Base-by-base conservation (phyloP, 2,329 filamentous ascomycete species). In the Hypoxylon sp. region DNA sequence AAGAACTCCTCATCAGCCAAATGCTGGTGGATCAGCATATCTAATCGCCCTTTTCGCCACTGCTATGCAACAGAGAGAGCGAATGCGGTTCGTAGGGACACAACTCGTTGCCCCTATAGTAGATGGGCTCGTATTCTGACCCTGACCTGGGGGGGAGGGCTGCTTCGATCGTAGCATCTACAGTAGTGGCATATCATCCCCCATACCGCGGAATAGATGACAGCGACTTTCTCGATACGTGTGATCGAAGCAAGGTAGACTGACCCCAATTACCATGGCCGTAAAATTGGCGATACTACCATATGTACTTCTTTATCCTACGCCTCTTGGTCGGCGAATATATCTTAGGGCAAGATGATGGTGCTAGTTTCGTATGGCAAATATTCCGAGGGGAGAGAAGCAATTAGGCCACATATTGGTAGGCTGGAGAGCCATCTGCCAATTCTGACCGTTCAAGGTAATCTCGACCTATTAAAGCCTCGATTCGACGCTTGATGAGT, bases 401-500 rank as follows among this genome's bases (percentile, higher is more conserved):
- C 6, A 13, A 38, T 64, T 81, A 94, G 25, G 92, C 92, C 38
- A 94, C 79, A 73, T 94, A 94, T 68, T 86, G 84, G 78, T 94
- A 94, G 10, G 86, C 85, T 34, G 91, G 87, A 5, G 87, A 79
- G 30, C 85, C 85, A n/a, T 93, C 92, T 13, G 91, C 85, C 3
- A 85, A 84, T 13, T 94, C 92, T n/a, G 92, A 85, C 11, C 92
- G 87, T 80, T 94, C 92, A 19, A 95, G 82, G 72, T 94, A 95
- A 76, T 95, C 92, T 67, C 91, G 85, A 66, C 89, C 87, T 55
- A 95, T 92, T 53, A 95, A 82, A 69, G 90, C 90, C 77, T 94
- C 92, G 65, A 95, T 91, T n/a, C 90, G 89, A 77, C 89, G 90
- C 84, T 95, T 95, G 81, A 95, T 90, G 81, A 94, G 89, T 30